Evolutionary conservation across 495 filamentous ascomycete species (phyloP), one percentile per base, ranked within the genome.

Genomic region (Xylaria grammica): DNA sequence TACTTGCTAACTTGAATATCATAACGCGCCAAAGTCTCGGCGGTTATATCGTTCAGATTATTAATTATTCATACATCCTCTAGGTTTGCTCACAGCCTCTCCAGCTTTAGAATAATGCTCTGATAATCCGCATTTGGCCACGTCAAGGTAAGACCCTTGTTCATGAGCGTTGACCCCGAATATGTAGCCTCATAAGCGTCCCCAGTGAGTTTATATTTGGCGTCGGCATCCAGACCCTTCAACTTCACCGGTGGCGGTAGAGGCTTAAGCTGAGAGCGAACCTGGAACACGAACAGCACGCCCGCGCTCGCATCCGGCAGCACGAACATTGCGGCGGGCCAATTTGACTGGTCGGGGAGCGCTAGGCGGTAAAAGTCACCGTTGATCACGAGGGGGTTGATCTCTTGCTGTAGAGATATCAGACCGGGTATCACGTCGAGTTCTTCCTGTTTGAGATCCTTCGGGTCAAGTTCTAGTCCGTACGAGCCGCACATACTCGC

Each of bases 401-500:
- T 75, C 63, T 77, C 78, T 54, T 85, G 79, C 17, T 82, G 77
- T 2, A 78, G 74, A 1, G 68, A 73, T 52, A 85, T 79, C 0
- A 85, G 72, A 1, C 63, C 74, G 0, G 83, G 83, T 0, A 86
- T 70, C 44, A 74, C 74, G 11, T 75, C 79, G 51, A 71, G 74
- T 8, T 85, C 83, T 2, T 79, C 78, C 2, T 72, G 72, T 0
- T 69, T 66, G 9, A 83, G 73, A 1, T 74, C 74, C 2, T 71
- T 75, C 5, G 83, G 83, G 54, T 85, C 74, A 11, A 86, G 75
- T 49, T 86, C 83, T 17, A 86, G 72, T 2, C 84, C 84, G 48
- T 84, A 86, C 1, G 82, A 84, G 1, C 84, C 84, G 53, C 83
- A 84, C 83, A 85, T 86, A 70, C 85, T 83, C 4, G 84, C 84